phyloP scores from a whole-genome alignment of 2,329 filamentous ascomycete species.

The Fusarium metavorans region DNA sequence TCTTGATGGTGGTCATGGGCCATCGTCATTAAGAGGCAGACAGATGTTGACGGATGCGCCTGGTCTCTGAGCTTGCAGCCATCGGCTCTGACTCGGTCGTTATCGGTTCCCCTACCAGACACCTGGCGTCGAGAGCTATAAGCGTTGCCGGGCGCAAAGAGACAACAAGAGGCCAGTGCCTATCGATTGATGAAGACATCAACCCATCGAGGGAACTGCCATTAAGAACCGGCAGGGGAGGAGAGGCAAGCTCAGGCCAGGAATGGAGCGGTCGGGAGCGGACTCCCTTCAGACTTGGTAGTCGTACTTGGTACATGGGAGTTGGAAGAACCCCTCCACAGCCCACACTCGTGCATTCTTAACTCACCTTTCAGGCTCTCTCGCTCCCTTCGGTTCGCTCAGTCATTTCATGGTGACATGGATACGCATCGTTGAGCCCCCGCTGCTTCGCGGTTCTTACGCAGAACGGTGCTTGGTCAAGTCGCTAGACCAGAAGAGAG shows the following conservation, averaged over 20 bases:
- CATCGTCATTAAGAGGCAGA: slow-evolving; percentile 9
- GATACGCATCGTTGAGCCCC: slow-evolving; percentile 7
- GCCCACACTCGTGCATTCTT: slow-evolving; percentile 27
- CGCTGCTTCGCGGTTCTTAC: not conserved
- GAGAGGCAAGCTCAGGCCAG: slow-evolving; percentile 24
- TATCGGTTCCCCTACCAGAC: not conserved
- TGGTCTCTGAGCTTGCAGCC: slow-evolving; percentile 8
- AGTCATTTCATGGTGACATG: slow-evolving; percentile 18
- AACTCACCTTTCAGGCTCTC: slow-evolving; percentile 39
- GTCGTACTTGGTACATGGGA: slow-evolving; percentile 19
- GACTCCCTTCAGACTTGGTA: slow-evolving; percentile 28
- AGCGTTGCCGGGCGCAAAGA: not conserved
- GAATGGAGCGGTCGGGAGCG: slow-evolving; percentile 31
- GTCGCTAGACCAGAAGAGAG: slow-evolving; percentile 14
- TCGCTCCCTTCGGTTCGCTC: slow-evolving; percentile 9
- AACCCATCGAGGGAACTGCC: not conserved
- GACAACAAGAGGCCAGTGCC: not conserved
- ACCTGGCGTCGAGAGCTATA: not conserved
- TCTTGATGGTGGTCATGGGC: not conserved
- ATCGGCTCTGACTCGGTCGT: slow-evolving; percentile 24
- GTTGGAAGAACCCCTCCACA: slow-evolving; percentile 33
- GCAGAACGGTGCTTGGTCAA: not conserved
- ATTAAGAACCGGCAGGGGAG: slow-evolving; percentile 12
- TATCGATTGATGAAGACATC: not conserved
- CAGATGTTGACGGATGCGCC: slow-evolving; percentile 7